phyloP scores from a whole-genome alignment of 169 alveolate species.

The Eimeria falciformis region DNA sequence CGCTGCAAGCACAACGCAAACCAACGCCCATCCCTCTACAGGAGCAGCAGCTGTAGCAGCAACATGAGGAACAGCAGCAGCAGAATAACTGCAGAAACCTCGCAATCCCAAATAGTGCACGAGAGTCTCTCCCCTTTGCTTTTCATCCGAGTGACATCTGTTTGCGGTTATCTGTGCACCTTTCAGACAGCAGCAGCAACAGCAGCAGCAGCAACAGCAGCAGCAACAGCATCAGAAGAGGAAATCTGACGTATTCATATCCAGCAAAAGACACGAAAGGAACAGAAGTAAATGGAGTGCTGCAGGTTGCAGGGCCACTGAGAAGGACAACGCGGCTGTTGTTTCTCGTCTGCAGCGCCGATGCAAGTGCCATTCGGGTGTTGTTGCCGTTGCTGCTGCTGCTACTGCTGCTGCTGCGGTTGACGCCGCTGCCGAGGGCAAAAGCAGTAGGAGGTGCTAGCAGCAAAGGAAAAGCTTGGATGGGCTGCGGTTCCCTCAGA shows the following conservation, averaged over 20 bases:
- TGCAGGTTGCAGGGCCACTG: conserved; percentile 71
- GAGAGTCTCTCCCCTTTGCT: too few relatives aligned
- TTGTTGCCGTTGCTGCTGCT: conserved; percentile 24
- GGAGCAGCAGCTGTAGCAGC: not conserved
- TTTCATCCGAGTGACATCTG: too few relatives aligned
- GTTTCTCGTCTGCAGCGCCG: conserved; percentile 65
- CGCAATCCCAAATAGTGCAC: too few relatives aligned
- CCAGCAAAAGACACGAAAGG: conserved; percentile 26
- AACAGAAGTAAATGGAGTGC: conserved; percentile 21
- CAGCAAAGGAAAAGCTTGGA: conserved; percentile 56
- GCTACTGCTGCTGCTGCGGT: conserved; percentile 49
- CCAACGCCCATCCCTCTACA: not conserved
- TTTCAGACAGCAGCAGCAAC: not conserved
- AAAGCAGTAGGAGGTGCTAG: conserved; percentile 76
- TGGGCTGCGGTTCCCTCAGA: conserved; percentile 27
- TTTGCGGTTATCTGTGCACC: too few relatives aligned
- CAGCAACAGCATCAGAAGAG: conserved; percentile 14
- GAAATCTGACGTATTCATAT: conserved; percentile 54
- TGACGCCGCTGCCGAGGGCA: not conserved
- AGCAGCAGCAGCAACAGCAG: not conserved
- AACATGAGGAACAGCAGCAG: not conserved
- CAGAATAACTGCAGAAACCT: not conserved
- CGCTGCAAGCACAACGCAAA: not conserved
- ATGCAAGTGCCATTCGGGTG: conserved; percentile 50
- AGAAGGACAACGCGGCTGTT: conserved; percentile 62